Conservation (phyloP, 306 rosid species). For the Pyrus bretschneideri region DNA sequence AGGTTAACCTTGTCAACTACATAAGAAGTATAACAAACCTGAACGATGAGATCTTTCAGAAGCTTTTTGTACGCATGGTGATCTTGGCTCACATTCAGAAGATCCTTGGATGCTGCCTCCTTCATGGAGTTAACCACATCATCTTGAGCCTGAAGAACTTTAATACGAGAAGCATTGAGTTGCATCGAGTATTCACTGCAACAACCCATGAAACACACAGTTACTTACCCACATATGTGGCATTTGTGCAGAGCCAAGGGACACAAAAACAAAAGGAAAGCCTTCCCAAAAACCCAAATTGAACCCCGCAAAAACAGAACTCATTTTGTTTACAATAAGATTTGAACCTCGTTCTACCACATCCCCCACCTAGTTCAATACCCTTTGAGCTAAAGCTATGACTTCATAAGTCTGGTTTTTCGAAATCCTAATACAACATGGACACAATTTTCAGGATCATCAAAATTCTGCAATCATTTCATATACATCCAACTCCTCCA, state of each 20-base stretch:
- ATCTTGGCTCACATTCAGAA: constrained; percentile 54
- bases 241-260: background rate
- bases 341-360: background rate
- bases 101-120: constrained; percentile 71
- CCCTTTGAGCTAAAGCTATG: background rate
- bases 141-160: constrained; percentile 98
- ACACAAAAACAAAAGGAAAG: background rate
- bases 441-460: background rate
- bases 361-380: background rate
- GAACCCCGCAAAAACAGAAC: background rate
- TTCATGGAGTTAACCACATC: constrained; percentile 78
- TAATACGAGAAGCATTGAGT: constrained; percentile 76
- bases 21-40: constrained; percentile 32
- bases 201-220: constrained; percentile 15
- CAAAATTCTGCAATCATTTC: background rate
- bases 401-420: background rate
- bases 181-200: constrained; percentile 97
- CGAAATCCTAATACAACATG: background rate
- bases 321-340: background rate
- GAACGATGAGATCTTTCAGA: constrained; percentile 80
- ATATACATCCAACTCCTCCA: background rate
- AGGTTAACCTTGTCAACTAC: background rate
- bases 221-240: background rate
- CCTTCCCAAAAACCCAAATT: constrained; percentile 1
- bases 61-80: constrained; percentile 57